phyloP scores from a whole-genome alignment of 371 early-diverging fungal species.

The Homolaphlyctis polyrhiza region DNA sequence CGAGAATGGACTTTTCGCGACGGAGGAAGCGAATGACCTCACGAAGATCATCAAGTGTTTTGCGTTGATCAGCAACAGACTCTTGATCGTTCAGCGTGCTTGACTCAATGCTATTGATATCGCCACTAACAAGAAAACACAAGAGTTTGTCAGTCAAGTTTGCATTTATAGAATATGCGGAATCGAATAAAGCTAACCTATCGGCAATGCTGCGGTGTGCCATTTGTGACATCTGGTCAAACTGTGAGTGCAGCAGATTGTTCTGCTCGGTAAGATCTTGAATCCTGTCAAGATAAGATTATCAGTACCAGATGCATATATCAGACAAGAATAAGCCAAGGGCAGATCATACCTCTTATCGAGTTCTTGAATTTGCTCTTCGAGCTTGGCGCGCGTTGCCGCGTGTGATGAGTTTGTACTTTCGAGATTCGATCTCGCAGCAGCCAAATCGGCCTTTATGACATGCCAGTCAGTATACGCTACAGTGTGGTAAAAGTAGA shows the following conservation, averaged over 20 bases:
- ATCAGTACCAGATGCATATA: neutral
- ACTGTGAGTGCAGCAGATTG: conserved; percentile 58
- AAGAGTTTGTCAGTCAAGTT: too few species aligned
- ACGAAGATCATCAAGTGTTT: conserved; percentile 24
- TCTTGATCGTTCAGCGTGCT: too few species aligned
- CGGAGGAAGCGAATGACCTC: conserved; percentile 63
- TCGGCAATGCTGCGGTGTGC: too few species aligned
- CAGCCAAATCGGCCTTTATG: neutral
- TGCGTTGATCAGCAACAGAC: neutral
- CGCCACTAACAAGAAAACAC: too few species aligned
- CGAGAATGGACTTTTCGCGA: conserved; percentile 61
- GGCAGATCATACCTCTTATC: conserved; percentile 31
- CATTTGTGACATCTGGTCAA: conserved; percentile 53
- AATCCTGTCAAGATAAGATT: neutral
- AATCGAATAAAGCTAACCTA: too few species aligned
- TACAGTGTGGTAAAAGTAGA: too few species aligned
- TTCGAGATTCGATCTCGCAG: neutral
- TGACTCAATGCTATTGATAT: too few species aligned
- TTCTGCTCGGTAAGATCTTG: conserved; percentile 58
- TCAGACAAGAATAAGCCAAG: neutral
- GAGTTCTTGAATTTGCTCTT: conserved; percentile 35
- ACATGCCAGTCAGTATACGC: too few species aligned
- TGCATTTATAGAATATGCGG: too few species aligned
- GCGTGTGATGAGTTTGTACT: conserved; percentile 4
- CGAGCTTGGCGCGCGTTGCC: conserved; percentile 26